Percentiles rank a stretch among this genome's conserved stretches.
phyloP scores from a whole-genome alignment of 2,329 filamentous ascomycete genomes.

The Aulographum hederae region DNA sequence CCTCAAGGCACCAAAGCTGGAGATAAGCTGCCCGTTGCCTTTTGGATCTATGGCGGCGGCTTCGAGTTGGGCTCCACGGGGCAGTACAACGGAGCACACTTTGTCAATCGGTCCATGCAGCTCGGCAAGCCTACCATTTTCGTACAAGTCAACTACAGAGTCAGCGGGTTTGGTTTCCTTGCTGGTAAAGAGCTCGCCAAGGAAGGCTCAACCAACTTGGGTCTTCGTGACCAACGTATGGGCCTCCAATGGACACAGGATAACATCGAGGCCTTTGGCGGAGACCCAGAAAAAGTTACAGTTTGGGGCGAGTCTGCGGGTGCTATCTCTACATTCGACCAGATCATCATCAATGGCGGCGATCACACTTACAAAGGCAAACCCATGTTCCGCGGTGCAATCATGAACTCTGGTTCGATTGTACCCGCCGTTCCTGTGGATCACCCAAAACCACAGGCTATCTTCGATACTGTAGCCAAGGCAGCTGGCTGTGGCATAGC shows the following conservation, averaged over 20 bases:
- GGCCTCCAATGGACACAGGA: slow-evolving; percentile 8
- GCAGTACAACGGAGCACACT: not conserved
- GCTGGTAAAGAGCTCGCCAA: slow-evolving; percentile 21
- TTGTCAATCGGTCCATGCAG: not conserved
- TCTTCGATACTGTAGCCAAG: slow-evolving; percentile 15
- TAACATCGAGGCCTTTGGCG: slow-evolving; percentile 19
- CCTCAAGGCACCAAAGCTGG: slow-evolving; percentile 17
- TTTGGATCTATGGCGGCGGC: slow-evolving; percentile 3
- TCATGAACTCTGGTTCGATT: slow-evolving; percentile 35
- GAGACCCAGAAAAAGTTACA: slow-evolving; percentile 46
- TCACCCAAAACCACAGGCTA: slow-evolving; percentile 1
- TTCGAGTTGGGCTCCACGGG: slow-evolving; percentile 1
- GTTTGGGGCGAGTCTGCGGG: slow-evolving; percentile 50
- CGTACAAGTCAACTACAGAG: slow-evolving; percentile 23
- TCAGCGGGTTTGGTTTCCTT: slow-evolving; percentile 32
- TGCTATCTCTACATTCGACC: slow-evolving; percentile 53
- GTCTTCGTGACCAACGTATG: slow-evolving; percentile 25
- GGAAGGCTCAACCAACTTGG: slow-evolving; percentile 20
- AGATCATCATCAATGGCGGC: slow-evolving; percentile 57
- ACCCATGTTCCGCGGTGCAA: slow-evolving; percentile 54
- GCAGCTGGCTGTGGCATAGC: slow-evolving; percentile 26
- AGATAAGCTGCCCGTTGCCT: slow-evolving; percentile 4
- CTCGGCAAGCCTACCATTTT: not conserved
- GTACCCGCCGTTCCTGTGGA: slow-evolving; percentile 1
- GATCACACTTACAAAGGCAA: slow-evolving; percentile 58